These are phyloP conservation scores for Tuber microsphaerosporum DNA, from an alignment of 495 filamentous ascomycete species.

Conservation along the genomic window DNA sequence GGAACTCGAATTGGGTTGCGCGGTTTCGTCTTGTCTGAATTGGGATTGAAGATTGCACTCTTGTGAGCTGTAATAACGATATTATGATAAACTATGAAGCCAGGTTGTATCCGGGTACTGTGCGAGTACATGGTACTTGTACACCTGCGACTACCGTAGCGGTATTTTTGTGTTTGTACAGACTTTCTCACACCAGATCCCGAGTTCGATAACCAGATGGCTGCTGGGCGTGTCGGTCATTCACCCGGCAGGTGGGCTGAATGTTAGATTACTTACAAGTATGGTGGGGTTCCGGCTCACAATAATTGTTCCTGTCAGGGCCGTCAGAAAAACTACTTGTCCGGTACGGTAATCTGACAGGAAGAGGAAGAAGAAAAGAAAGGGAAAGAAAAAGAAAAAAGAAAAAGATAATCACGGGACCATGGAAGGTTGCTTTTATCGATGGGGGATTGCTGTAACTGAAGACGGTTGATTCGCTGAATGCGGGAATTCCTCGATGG, in stretches of 20 bases:
- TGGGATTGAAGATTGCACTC: not conserved
- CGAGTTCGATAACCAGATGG: not conserved
- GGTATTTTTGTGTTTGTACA: not conserved
- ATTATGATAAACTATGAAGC: not conserved
- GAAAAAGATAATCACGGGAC: not conserved
- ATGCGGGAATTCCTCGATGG: not conserved
- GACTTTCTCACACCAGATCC: not conserved
- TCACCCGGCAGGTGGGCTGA: not conserved
- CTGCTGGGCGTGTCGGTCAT: not conserved
- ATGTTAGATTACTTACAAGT: not conserved
- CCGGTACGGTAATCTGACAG: not conserved
- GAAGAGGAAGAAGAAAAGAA: not conserved
- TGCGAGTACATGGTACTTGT: not conserved
- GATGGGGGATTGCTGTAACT: not conserved
- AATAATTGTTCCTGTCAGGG: not conserved
- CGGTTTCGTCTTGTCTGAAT: not conserved
- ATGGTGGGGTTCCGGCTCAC: not conserved
- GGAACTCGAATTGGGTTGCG: not conserved
- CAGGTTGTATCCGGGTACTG: not conserved
- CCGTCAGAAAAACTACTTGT: not conserved
- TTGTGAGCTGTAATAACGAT: conserved; percentile 1
- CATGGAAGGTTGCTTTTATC: not conserved
- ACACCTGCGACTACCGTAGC: not conserved
- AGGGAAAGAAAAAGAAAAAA: not conserved
- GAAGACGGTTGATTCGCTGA: not conserved